Percentiles rank a stretch among this genome's conserved stretches.
These are phyloP conservation scores for Botryosphaeria dothidea DNA, from an alignment of 2,329 filamentous ascomycete species.

Conservation along the genomic window DNA sequence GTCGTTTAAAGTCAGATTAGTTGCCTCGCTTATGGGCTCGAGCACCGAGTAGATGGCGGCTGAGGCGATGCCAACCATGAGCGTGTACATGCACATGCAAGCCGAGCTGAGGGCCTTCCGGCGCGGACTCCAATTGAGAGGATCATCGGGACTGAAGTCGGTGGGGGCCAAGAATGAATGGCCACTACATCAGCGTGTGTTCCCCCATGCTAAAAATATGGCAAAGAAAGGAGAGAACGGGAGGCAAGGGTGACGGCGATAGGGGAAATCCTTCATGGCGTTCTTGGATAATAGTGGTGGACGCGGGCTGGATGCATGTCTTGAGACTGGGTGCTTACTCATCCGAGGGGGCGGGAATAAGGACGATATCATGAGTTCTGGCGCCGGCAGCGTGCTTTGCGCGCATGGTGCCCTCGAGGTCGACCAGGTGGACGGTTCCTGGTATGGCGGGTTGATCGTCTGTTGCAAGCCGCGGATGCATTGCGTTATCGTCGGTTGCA, in stretches of 20 bases:
- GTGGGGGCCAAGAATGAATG: not conserved
- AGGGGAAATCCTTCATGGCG: not conserved
- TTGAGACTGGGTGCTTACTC: conserved; percentile 21
- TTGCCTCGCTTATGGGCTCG: conserved; percentile 49
- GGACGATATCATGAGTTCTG: conserved; percentile 38
- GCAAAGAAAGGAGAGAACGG: not conserved
- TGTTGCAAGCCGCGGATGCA: not conserved
- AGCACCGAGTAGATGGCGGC: conserved; percentile 54
- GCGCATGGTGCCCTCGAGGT: conserved; percentile 39
- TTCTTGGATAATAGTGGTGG: not conserved
- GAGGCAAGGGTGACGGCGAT: not conserved
- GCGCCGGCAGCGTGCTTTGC: conserved; percentile 38
- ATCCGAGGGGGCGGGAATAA: conserved; percentile 40
- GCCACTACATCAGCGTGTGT: not conserved
- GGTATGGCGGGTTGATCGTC: conserved; percentile 27
- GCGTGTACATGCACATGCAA: conserved; percentile 49
- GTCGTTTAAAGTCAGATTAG: conserved; percentile 46
- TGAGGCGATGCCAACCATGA: conserved; percentile 51
- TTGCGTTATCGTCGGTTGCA: conserved; percentile 17
- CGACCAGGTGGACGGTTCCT: conserved; percentile 47
- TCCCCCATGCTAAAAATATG: not conserved
- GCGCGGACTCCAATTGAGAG: conserved; percentile 35
- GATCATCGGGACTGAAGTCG: conserved; percentile 30
- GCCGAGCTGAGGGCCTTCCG: conserved; percentile 38
- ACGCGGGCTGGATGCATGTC: not conserved